These are phyloP conservation scores for Cylindrotheca fusiformis DNA, from an alignment of 108 stramenopile species.

Conservation along the genomic window DNA sequence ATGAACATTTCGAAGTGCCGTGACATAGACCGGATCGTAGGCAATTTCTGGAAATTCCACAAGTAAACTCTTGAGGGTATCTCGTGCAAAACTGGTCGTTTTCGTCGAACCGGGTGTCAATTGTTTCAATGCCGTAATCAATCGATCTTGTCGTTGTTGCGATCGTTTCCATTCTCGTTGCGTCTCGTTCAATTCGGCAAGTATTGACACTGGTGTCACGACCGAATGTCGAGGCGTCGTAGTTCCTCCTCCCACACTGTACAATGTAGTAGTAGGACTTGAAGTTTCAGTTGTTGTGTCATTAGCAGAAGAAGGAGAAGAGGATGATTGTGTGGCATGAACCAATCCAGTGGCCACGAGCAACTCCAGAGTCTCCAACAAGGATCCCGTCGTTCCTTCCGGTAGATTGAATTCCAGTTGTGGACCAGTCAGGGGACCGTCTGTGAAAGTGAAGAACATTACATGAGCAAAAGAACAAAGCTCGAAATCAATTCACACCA, in stretches of 20 bases:
- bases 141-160: slow-evolving; percentile 27
- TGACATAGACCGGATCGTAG: slow-evolving; percentile 42
- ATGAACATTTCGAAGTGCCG: slow-evolving; percentile 37
- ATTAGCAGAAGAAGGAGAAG: not conserved
- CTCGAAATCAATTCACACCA: too few relatives aligned
- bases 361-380: slow-evolving; percentile 23
- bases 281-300: slow-evolving; percentile 2
- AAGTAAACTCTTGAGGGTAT: slow-evolving; percentile 17
- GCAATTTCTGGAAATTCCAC: slow-evolving; percentile 33
- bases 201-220: slow-evolving; percentile 19
- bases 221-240: slow-evolving; percentile 8
- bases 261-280: slow-evolving; percentile 5
- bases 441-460: slow-evolving; percentile 10
- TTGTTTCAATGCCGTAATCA: slow-evolving; percentile 18
- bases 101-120: slow-evolving; percentile 4
- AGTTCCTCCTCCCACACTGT: not conserved
- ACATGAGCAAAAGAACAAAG: not conserved
- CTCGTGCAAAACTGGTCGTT: slow-evolving; percentile 6
- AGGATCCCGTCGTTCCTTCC: not conserved
- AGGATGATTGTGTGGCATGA: slow-evolving; percentile 7
- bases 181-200: slow-evolving; percentile 20
- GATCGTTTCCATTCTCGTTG: slow-evolving; percentile 23
- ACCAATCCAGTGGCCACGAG: slow-evolving; percentile 21
- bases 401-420: slow-evolving; percentile 46
- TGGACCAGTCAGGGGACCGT: slow-evolving; percentile 32